Base-by-base conservation (phyloP, 305 asterid species). In the Solanum chacoense region DNA sequence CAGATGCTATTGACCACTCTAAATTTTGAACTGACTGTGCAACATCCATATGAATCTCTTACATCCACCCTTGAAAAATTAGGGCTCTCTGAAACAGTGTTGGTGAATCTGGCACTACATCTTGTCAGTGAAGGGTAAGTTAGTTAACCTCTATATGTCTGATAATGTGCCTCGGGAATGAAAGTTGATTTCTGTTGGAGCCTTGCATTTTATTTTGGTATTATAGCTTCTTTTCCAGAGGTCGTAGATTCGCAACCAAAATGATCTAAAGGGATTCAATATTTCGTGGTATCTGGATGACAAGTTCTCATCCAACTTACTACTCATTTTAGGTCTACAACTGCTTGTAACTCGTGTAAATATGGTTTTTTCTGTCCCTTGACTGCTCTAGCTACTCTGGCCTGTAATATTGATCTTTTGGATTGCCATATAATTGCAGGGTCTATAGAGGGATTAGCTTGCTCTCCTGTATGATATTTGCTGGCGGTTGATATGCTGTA, bases 391-490 rank as follows among this genome's bases (percentile, higher is more conserved):
- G 32, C 91, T 91, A 89, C 88, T 88, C 90, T 94, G 89, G 93
- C 93, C 90, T 92, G 95, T 85, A 89, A 91, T 94, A 95, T 97
- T 97, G 98, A 98, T 98, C 88, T 90, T 96, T 94, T 94, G 98
- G 99, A 94, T 96, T 96, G 99, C 89, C 97, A 91, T 93, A 98
- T 93, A 95, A 95, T 98, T 98, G 99, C 99, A 98, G 99, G 99
- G 94, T 92, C 93, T 91, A 92, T 98, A 96, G 96, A 95, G 88
- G 99, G 99, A 96, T 95, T 97, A 95, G 95, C 98, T 79, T 94
- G 98, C 98, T 94, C 98, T 93, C 95, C 95, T 95, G 90, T 95
- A 91, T 95, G 96, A 95, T 97, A 93, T 92, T 95, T 94, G 96
- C 98, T 94, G 99, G 99, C 95, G 99, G 98, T 93, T 96, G 99